Base-by-base conservation (phyloP, 768 basidiomycete genomes). In the Tylopilus intermedius region DNA sequence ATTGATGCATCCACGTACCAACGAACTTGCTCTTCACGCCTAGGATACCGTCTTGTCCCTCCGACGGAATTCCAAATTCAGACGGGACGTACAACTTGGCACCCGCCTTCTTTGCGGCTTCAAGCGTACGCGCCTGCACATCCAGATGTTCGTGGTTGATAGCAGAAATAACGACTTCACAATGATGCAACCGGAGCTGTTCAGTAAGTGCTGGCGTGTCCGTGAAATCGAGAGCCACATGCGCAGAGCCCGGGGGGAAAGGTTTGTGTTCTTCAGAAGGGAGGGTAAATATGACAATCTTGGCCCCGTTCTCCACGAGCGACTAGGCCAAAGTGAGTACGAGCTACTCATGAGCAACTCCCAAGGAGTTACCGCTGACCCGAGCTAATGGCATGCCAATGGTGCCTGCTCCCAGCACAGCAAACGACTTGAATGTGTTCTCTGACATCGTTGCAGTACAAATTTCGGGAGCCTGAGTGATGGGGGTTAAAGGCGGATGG, bases 1-100 rank as follows among this genome's bases (percentile, higher is more conserved):
- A 15, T 18, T 18, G 9, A 37, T 11, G 4, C 29, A 32, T 15
- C 18, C 14, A 32, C 59, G 15, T 41, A 51, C 62, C 53, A 3
- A 59, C 38, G 15, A 65, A 67, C 29, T 50, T 50, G 42, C 39
- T 48, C 47, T 67, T 62, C 45, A 30, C 37, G n/a, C 39, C 51
- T 21, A 64, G 41, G n/a, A 55, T 27, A 11, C 65, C 49, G 18
- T 62, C 60, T 44, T 64, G 59, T 2, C 53, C 57, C 32, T 54
- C 68, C 24, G 55, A 51, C 10, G 62, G 61, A 4, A 51, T 50
- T 48, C 55, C 55, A 26, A 49, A 71, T 45, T 70, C 69, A 30
- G 66, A 68, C 2, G 69, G 70, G 24, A 72, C 54, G 33, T 62
- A 68, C 33, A 68, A 44, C 37, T 68, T 59, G 18, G 65, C 67